Evolutionary conservation across 257 asterid genomes (phyloP).

Genomic region (Solanum acaule): DNA sequence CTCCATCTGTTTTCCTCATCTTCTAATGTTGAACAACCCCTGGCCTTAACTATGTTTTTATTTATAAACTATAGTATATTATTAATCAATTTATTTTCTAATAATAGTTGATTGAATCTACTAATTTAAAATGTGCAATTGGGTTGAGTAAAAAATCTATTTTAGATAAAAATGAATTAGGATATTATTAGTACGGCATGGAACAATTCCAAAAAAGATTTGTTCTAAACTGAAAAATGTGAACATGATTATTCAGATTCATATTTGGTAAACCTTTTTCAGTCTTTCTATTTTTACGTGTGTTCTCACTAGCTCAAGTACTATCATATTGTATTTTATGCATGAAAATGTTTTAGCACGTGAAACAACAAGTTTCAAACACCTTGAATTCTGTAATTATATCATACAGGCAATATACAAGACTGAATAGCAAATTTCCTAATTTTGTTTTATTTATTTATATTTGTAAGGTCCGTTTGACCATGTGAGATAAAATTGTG

Average conservation of each 20-base stretch:
- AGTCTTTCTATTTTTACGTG: background rate
- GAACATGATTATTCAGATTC: background rate
- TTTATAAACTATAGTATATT: no score
- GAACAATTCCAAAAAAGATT: background rate
- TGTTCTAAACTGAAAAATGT: background rate
- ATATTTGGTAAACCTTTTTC: background rate
- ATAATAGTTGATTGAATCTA: background rate
- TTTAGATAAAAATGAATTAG: background rate
- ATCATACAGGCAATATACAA: background rate
- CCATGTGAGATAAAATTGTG: no score
- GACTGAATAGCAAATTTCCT: background rate
- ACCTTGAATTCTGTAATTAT: background rate
- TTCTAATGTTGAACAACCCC: background rate
- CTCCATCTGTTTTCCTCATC: background rate
- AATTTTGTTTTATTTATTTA: background rate
- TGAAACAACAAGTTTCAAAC: background rate
- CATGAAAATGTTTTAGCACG: background rate
- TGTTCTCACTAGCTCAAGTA: background rate
- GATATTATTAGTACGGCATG: background rate
- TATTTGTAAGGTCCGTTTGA: background rate
- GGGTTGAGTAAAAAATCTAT: background rate
- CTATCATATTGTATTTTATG: background rate
- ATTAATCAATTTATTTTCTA: background rate
- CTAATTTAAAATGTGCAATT: background rate
- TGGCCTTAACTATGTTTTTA: background rate